phyloP scores from a whole-genome alignment of 2,329 filamentous ascomycete genomes.

The Fusarium bactridioides region DNA sequence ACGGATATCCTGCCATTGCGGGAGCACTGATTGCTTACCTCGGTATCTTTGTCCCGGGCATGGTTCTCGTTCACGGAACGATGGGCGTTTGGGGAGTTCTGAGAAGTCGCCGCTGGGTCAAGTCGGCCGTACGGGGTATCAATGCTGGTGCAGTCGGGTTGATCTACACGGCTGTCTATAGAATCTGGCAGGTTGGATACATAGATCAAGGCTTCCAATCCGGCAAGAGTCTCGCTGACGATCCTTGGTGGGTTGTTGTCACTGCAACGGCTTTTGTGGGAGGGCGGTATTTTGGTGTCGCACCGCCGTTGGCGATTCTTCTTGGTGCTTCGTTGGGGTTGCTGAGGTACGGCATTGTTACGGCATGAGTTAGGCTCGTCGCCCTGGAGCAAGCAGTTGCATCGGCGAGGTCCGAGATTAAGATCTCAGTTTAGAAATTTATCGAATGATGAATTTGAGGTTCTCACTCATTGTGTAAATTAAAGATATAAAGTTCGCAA shows the following conservation, averaged over 20 bases:
- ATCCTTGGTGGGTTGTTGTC: constrained; percentile 71
- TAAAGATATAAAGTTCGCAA: not conserved
- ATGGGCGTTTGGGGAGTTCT: constrained; percentile 65
- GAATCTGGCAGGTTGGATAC: constrained; percentile 69
- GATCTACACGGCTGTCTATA: constrained; percentile 70
- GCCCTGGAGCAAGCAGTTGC: accelerated
- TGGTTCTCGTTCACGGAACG: constrained; percentile 58
- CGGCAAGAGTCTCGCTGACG: constrained; percentile 62
- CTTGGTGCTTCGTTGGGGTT: constrained; percentile 10
- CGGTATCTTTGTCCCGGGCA: constrained; percentile 61
- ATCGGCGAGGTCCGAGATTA: not conserved
- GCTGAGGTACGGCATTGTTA: constrained; percentile 4
- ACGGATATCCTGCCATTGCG: constrained; percentile 46
- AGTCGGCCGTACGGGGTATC: constrained; percentile 60
- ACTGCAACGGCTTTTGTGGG: constrained; percentile 50
- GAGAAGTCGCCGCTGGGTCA: constrained; percentile 55
- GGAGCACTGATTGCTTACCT: constrained; percentile 62
- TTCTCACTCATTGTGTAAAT: not conserved
- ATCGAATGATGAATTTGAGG: not conserved
- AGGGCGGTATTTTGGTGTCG: not conserved
- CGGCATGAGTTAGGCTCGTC: accelerated
- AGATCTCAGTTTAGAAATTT: accelerated
- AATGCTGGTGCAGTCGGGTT: constrained; percentile 69
- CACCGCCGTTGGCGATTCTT: not conserved
- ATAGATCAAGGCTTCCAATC: constrained; percentile 56